Percentiles rank a stretch among this genome's conserved stretches.
Conservation (phyloP, 2,329 filamentous ascomycete genomes). For the Penicillium sp. region DNA sequence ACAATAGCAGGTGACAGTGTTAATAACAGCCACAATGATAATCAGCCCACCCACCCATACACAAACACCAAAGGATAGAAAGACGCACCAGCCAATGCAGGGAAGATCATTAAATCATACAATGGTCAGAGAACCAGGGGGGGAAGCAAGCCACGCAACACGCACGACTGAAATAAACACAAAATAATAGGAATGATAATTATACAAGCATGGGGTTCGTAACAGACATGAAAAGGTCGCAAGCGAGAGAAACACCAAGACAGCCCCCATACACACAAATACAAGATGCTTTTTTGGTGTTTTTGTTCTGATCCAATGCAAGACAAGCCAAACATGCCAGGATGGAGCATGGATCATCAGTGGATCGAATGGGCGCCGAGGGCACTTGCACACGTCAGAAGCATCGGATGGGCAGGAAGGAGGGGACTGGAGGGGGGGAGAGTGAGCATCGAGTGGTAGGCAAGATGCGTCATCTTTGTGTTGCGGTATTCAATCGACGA, state of each 20-base stretch:
- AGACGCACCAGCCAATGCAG: slow-evolving; percentile 24
- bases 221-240: slow-evolving; percentile 24
- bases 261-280: slow-evolving; percentile 16
- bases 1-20: not conserved
- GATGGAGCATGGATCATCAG: slow-evolving; percentile 16
- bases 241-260: slow-evolving; percentile 19
- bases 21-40: not conserved
- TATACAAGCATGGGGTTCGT: slow-evolving; percentile 22
- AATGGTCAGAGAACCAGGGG: slow-evolving; percentile 17
- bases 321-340: slow-evolving; percentile 6
- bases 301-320: slow-evolving; percentile 3
- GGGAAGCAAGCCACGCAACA: slow-evolving; percentile 1
- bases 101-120: slow-evolving; percentile 21
- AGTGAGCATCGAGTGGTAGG: not conserved
- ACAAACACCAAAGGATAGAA: slow-evolving; percentile 8
- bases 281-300: slow-evolving; percentile 9
- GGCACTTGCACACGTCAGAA: slow-evolving; percentile 20
- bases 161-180: not conserved
- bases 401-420: not conserved
- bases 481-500: slow-evolving; percentile 17
- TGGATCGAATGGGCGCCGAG: slow-evolving; percentile 14
- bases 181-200: slow-evolving; percentile 16
- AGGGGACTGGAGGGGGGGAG: not conserved
- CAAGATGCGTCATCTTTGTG: slow-evolving; percentile 19
- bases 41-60: slow-evolving; percentile 5